Base-by-base conservation (phyloP, 2,329 filamentous ascomycete genomes). In the Rhynchosporium graminicola region DNA sequence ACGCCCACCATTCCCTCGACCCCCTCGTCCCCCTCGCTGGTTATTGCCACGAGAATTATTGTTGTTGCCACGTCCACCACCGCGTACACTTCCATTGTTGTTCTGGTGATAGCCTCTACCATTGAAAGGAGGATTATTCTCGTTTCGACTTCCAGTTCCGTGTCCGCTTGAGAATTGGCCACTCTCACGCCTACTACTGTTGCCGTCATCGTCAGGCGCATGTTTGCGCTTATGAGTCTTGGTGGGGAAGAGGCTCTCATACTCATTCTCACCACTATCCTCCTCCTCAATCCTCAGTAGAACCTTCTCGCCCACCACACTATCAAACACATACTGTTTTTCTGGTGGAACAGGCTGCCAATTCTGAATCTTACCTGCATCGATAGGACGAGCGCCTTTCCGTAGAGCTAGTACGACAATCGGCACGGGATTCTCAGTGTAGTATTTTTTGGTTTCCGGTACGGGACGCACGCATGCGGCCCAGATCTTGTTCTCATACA, bases 221-320 rank as follows among this genome's bases (percentile, higher is more conserved):
- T 87, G 83, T 70, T 87, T 87, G 59, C 85, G 80, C 76, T 87
- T 88, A 62, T 82, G 77, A 42, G 78, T 76, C 72, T 83, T 88
- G 71, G 83, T 87, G 38, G 82, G 80, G 67, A 86, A 86, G 20
- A 84, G 77, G 70, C 81, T 84, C 69, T 90, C 86, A 71, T 86
- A 87, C 65, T 86, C 83, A 65, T 84, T 85, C 70, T 89, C 86
- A 29, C 77, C 76, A 2, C 79, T 77, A 57, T 86, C 78, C 66
- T 94, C 90, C 58, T 87, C 81, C 74, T 97, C 92, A 52, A 98
- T 87, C 1, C 90, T 84, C 57, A 98, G 77, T 66, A 95, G 81
- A 15, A 91, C 85, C 78, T 96, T 97, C 77, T 98, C 93, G 20
- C 90, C 90, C 1, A 98, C 91, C 0, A 85, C 86, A 0, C 90